Conservation (phyloP, 345 rosid genomes). For the Microcos paniculata region DNA sequence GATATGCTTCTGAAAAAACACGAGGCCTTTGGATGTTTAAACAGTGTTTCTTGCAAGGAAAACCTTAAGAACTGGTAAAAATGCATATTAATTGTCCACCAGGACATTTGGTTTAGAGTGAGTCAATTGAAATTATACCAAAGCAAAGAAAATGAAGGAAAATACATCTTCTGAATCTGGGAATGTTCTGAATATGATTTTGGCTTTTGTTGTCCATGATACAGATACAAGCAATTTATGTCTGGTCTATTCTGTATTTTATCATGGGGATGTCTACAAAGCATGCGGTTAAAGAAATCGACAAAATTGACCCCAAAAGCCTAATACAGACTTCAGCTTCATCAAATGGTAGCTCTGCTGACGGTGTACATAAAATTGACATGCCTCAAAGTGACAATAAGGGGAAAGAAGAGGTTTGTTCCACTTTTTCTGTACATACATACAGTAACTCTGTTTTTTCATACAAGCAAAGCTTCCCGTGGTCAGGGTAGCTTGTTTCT, state of each 20-base stretch:
- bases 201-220: not conserved
- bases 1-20: too few species aligned
- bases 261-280: conserved; percentile 44
- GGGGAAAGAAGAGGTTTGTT: not conserved
- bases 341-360: conserved; percentile 23
- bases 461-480: too few species aligned
- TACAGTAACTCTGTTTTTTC: too few species aligned
- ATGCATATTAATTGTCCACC: not conserved
- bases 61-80: not conserved
- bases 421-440: not conserved
- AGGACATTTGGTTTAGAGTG: not conserved
- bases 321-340: conserved; percentile 4
- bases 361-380: conserved; percentile 28
- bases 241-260: conserved; percentile 64
- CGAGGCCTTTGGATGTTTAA: too few species aligned
- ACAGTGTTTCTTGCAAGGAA: too few species aligned
- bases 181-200: not conserved
- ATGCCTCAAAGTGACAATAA: conserved; percentile 39
- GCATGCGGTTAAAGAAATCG: not conserved
- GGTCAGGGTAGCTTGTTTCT: too few species aligned
- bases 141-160: not conserved
- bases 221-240: conserved; percentile 56
- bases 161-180: not conserved
- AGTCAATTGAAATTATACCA: not conserved
- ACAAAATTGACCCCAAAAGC: conserved; percentile 8